phyloP scores from a whole-genome alignment of 768 basidiomycete species.

The Boletus edulis region DNA sequence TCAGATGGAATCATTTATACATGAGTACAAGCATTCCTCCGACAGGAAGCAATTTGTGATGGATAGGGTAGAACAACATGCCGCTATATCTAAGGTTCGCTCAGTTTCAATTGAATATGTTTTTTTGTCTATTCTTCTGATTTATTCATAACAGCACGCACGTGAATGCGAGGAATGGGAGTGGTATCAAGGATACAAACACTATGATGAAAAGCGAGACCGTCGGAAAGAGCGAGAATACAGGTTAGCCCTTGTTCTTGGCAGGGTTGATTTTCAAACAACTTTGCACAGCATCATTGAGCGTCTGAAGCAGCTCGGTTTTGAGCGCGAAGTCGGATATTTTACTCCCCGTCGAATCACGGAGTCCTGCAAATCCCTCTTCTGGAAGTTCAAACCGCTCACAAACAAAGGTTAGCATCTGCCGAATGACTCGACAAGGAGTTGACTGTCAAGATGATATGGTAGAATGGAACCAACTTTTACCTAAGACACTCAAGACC shows the following conservation, averaged over 20 bases:
- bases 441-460: too few species aligned
- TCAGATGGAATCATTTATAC: background rate
- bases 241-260: background rate
- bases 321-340: background rate
- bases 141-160: background rate
- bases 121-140: background rate
- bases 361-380: background rate
- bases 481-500: background rate
- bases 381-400: background rate
- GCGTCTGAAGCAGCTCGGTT: background rate
- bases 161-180: background rate
- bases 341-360: background rate
- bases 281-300: background rate
- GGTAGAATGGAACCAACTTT: background rate
- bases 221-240: background rate
- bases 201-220: background rate
- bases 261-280: background rate
- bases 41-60: background rate
- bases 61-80: background rate
- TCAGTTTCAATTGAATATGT: background rate
- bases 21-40: background rate
- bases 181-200: too few species aligned
- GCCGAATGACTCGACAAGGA: too few species aligned
- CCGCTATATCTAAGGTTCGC: background rate
- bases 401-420: background rate